Evolutionary conservation across 768 basidiomycete species (phyloP), one percentile per base, ranked within the genome.

Genomic region (Tylopilus balloui): DNA sequence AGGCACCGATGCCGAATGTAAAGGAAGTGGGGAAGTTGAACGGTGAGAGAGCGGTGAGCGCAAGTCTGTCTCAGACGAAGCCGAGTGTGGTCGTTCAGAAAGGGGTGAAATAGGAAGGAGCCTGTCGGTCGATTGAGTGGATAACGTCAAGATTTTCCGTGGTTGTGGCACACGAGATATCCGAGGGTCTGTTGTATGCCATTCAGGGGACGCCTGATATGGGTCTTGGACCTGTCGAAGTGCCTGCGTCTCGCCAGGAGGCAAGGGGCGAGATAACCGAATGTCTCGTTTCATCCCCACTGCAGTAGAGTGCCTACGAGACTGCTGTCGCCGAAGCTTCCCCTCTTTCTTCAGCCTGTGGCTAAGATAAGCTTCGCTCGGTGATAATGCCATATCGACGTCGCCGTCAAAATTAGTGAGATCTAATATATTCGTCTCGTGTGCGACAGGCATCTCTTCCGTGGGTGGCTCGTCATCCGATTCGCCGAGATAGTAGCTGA

Each of bases 361-460:
- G 44, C 75, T 81, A 21, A 90, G 68, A 51, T 69, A 64, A 9
- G 61, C 69, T 56, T 88, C 86, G 8, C 78, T 83, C 2, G 79
- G 80, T 17, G 79, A 64, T 11, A 36, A 19, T 14, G 71, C 67
- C 13, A 76, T 69, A 51, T 86, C 80, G 36, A 83, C 72, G 53
- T 91, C 88, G 21, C 86, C 87, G 51, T 89, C 85, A 59, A 88
- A 91, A 58, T 88, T 84, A 5, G 86, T 86, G 50, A 85, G 67
- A 54, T 89, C 85, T 5, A 85, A 66, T 1, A 78, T 73, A 45
- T 80, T 75, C 35, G 72, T 71, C 50, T 78, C 75, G 47, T 75
- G 74, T 4, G 71, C 67, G 2, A 69, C 57, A 39, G 62, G 61
- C 23, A 75, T 63, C 10, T 67, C 66, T 15, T 64, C 56, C 11